Evolutionary conservation across 352 stramenopile genomes (phyloP).

Genomic region (Pythium apleroticum): DNA sequence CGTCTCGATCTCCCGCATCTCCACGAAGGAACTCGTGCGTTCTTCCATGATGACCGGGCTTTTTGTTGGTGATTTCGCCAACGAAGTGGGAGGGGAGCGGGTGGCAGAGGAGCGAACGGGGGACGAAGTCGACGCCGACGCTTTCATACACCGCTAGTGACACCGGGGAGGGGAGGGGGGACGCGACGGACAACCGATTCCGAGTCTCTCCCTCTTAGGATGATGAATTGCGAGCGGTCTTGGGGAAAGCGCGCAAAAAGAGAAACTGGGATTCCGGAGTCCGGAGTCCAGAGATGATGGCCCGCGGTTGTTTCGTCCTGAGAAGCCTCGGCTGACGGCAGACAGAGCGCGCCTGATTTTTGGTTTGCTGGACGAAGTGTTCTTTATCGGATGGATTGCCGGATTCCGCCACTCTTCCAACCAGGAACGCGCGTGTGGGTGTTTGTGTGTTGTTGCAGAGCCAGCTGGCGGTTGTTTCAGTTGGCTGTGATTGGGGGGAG

Average conservation of each 20-base stretch:
- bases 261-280: slow-evolving; percentile 1
- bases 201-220: slow-evolving; percentile 9
- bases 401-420: neutral
- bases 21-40: slow-evolving; percentile 52
- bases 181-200: slow-evolving; percentile 2
- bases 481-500: neutral
- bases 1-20: slow-evolving; percentile 29
- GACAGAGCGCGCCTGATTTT: slow-evolving; percentile 4
- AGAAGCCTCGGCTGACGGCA: neutral
- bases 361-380: slow-evolving; percentile 8
- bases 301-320: neutral
- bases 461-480: slow-evolving; percentile 5
- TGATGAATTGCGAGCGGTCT: slow-evolving; percentile 1
- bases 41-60: slow-evolving; percentile 45
- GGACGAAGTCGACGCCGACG: neutral
- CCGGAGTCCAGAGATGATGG: neutral
- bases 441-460: neutral
- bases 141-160: slow-evolving; percentile 7
- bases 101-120: neutral
- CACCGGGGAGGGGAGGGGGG: slow-evolving; percentile 1
- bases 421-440: neutral
- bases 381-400: neutral
- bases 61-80: slow-evolving; percentile 3
- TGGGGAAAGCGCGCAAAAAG: neutral
- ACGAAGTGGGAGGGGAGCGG: neutral